These are phyloP conservation scores for Anthracocystis panici-leucophaei DNA, from an alignment of 1,284 basidiomycete genomes.

Conservation along the genomic window DNA sequence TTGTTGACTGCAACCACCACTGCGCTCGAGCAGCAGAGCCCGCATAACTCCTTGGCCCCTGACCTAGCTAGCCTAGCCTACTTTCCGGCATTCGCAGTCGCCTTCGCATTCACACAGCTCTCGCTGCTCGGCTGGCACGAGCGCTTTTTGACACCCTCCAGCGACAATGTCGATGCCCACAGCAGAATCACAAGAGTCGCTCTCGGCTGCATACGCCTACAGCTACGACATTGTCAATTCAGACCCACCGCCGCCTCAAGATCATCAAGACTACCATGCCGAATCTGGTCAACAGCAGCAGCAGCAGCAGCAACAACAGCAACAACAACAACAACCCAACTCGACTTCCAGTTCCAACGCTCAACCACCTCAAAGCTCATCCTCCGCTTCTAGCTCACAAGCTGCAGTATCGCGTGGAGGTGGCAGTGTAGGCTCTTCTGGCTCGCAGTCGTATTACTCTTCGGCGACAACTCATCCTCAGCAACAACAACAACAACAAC, in stretches of 20 bases:
- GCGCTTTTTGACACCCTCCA: not conserved
- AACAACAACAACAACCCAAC: conserved; percentile 9
- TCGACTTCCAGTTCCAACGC: conserved; percentile 15
- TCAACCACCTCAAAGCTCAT: conserved; percentile 8
- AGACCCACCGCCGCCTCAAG: conserved; percentile 10
- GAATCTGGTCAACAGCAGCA: conserved; percentile 5
- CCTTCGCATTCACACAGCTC: too few species aligned
- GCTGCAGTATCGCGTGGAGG: conserved; percentile 25
- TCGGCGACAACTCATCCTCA: conserved; percentile 19
- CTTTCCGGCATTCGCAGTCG: not conserved
- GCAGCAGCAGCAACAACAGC: conserved; percentile 5
- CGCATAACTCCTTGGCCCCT: not conserved
- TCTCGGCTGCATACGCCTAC: conserved; percentile 46
- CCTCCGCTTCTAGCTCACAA: conserved; percentile 25
- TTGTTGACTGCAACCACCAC: not conserved
- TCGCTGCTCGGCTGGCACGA: conserved; percentile 2
- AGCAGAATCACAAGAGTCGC: conserved; percentile 42
- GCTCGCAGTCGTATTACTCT: conserved; percentile 45
- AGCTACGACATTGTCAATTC: conserved; percentile 37
- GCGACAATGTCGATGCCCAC: conserved; percentile 33
- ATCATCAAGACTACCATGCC: conserved; percentile 16
- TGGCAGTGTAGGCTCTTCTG: conserved; percentile 47
- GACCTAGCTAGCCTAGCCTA: not conserved
- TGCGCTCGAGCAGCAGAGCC: not conserved
- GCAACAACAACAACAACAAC: conserved; percentile 17